Conservation (phyloP, 257 asterid genomes). For the Solanum paucissectum region DNA sequence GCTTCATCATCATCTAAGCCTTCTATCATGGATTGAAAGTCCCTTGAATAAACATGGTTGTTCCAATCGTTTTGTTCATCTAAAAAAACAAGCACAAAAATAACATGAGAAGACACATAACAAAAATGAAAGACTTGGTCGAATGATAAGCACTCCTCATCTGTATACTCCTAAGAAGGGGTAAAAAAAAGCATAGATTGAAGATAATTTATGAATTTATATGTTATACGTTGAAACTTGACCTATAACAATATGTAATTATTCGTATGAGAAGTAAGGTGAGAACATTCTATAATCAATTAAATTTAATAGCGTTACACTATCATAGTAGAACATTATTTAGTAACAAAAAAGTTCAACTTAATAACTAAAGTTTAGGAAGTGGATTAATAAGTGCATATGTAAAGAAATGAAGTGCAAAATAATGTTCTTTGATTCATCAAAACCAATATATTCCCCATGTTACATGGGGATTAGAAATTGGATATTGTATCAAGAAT, state of each 20-base stretch:
- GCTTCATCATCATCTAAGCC: conserved; percentile 75
- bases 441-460: neutral
- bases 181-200: no score
- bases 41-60: conserved; percentile 38
- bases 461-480: neutral
- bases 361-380: neutral
- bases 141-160: neutral
- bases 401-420: neutral
- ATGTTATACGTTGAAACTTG: neutral
- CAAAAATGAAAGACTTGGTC: neutral
- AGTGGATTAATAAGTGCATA: neutral
- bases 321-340: neutral
- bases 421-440: neutral
- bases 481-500: conserved; percentile 14
- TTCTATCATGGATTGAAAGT: conserved; percentile 61
- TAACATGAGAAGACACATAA: neutral
- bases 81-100: neutral
- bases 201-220: neutral
- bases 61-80: conserved; percentile 43
- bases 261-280: neutral
- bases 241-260: neutral
- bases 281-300: no score
- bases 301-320: neutral
- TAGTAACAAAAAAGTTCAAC: neutral
- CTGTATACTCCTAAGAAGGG: neutral